Conservation (phyloP, 2,329 filamentous ascomycete species). For the Chrysosporium keratinophilum region DNA sequence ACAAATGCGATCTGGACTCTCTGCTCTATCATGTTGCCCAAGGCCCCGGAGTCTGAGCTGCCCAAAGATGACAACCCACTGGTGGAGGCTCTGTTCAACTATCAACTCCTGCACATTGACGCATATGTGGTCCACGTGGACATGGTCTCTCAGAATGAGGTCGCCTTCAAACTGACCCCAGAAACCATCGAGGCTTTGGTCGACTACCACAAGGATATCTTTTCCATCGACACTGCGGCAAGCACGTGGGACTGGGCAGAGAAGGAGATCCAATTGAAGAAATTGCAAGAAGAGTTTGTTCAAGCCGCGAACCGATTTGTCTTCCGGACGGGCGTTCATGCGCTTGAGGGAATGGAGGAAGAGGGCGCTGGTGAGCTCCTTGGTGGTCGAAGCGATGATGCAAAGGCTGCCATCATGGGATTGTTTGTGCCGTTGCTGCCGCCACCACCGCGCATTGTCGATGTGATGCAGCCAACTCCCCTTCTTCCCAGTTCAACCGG, state of each 20-base stretch:
- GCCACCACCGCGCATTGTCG: constrained; percentile 77
- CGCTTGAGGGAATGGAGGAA: constrained; percentile 90
- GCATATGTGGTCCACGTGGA: constrained; percentile 98
- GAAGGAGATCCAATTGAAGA: constrained; percentile 93
- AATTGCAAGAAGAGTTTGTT: constrained; percentile 91
- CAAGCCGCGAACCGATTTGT: constrained; percentile 97
- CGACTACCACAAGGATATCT: constrained; percentile 92
- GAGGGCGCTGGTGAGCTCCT: constrained; percentile 90
- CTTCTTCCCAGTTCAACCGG: constrained; percentile 73
- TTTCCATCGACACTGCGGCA: constrained; percentile 80
- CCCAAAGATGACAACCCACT: constrained; percentile 71
- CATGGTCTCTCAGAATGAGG: constrained; percentile 95
- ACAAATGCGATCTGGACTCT: constrained; percentile 89
- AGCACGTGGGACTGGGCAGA: constrained; percentile 91
- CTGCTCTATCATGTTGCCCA: constrained; percentile 83
- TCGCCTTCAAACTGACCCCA: constrained; percentile 91
- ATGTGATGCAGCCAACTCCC: constrained; percentile 76
- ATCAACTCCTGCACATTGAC: constrained; percentile 84
- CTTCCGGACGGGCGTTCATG: constrained; percentile 76
- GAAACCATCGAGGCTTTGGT: constrained; percentile 90
- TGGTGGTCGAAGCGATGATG: constrained; percentile 81
- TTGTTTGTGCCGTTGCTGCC: constrained; percentile 78
- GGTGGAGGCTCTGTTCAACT: constrained; percentile 81
- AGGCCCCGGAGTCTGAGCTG: constrained; percentile 75
- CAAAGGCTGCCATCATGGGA: constrained; percentile 73